Percentiles rank a stretch among this genome's conserved stretches.
phyloP scores from a whole-genome alignment of 164 flowering plant species.

The Warburgia ugandensis region DNA sequence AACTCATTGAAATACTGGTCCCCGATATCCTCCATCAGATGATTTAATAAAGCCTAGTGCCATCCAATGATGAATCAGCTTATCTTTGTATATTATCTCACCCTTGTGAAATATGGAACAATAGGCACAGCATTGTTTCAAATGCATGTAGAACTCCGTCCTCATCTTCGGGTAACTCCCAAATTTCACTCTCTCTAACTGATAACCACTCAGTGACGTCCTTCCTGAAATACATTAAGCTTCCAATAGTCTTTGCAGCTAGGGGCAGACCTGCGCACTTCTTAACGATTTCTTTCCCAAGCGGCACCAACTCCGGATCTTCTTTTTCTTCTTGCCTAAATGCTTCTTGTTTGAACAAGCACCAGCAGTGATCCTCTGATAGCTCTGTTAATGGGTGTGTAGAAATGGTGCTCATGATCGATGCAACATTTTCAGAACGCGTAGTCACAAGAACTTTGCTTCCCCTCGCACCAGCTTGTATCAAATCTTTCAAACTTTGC shows the following conservation, averaged over 20 bases:
- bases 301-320: background rate
- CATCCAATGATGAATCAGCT: conserved; percentile 13
- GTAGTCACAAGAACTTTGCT: background rate
- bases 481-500: background rate
- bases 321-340: background rate
- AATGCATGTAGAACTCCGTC: conserved; percentile 6
- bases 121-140: conserved; percentile 12
- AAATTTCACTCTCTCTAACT: conserved; percentile 8
- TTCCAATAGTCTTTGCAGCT: conserved; percentile 8
- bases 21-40: background rate
- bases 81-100: conserved; percentile 1
- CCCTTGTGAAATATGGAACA: conserved; percentile 17
- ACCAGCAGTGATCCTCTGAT: background rate
- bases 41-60: conserved; percentile 9
- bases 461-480: background rate
- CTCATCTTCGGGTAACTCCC: conserved; percentile 7
- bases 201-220: conserved; percentile 5
- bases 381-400: background rate
- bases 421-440: background rate
- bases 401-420: background rate
- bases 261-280: conserved; percentile 6
- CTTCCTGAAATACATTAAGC: conserved; percentile 7
- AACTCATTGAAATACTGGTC: conserved; percentile 2
- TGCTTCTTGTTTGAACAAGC: background rate
- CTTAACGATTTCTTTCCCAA: background rate